These are phyloP conservation scores for Stagonosporopsis chrysanthemi DNA, from an alignment of 2,329 filamentous ascomycete species.

Conservation along the genomic window DNA sequence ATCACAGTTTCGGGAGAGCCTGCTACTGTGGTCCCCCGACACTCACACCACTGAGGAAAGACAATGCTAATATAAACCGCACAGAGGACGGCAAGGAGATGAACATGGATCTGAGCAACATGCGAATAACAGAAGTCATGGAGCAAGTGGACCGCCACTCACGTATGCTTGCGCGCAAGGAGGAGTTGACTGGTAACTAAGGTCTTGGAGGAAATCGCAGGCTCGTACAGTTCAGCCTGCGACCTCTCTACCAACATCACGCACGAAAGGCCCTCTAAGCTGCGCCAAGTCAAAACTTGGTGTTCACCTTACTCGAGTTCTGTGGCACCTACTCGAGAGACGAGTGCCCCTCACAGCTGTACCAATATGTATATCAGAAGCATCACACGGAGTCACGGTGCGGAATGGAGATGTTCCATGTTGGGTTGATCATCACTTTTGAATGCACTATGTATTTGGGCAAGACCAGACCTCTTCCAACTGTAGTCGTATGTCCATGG, in stretches of 20 bases:
- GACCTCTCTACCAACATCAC: background rate
- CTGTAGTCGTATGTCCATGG: background rate
- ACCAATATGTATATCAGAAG: conserved; percentile 23
- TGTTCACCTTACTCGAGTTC: background rate
- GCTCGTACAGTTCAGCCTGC: background rate
- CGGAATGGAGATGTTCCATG: conserved; percentile 11
- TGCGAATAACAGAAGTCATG: conserved; percentile 84
- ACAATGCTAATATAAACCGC: conserved; percentile 25
- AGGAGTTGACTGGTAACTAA: conserved; percentile 69
- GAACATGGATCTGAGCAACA: conserved; percentile 78
- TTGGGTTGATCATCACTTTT: conserved; percentile 21
- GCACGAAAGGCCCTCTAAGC: background rate
- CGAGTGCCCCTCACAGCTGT: conserved; percentile 12
- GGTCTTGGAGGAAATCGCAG: background rate
- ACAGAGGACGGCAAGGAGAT: conserved; percentile 93
- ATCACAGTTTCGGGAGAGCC: background rate
- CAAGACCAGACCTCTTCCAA: conserved; percentile 18
- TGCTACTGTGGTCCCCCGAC: background rate
- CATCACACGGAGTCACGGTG: conserved; percentile 41
- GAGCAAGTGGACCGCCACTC: conserved; percentile 93
- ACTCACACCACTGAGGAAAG: background rate
- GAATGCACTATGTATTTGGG: conserved; percentile 27
- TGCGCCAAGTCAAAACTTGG: background rate
- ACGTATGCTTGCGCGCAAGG: conserved; percentile 78
- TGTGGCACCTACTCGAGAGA: background rate